Evolutionary conservation across 2,329 filamentous ascomycete species (phyloP).

Genomic region (Fusarium musae): DNA sequence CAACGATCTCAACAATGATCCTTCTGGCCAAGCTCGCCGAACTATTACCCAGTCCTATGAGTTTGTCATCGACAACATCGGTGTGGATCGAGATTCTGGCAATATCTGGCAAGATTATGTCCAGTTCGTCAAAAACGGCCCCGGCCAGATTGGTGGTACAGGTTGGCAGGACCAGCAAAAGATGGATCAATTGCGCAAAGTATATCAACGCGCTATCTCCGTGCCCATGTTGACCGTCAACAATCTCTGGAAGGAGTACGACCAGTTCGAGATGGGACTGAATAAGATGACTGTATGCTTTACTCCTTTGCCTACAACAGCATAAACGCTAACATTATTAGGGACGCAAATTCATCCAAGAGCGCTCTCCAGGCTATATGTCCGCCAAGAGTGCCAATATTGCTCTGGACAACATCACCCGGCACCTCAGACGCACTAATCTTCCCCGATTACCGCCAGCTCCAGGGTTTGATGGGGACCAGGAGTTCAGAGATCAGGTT

Average conservation of each 20-base stretch:
- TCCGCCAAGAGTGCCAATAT: slow-evolving; percentile 91
- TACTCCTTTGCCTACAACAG: slow-evolving; percentile 13
- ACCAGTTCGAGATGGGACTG: slow-evolving; percentile 91
- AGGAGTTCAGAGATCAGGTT: slow-evolving; percentile 85
- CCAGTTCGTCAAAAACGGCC: slow-evolving; percentile 88
- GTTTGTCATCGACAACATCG: slow-evolving; percentile 88
- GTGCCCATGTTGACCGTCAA: slow-evolving; percentile 88
- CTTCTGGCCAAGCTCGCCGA: slow-evolving; percentile 78
- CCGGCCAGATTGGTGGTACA: slow-evolving; percentile 84
- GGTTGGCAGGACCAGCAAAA: slow-evolving; percentile 98
- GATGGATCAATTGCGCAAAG: slow-evolving; percentile 92
- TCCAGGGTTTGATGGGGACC: slow-evolving; percentile 85
- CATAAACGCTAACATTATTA: slow-evolving; percentile 50
- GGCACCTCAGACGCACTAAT: slow-evolving; percentile 78
- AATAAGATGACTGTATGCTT: slow-evolving; percentile 86
- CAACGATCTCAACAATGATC: slow-evolving; percentile 84
- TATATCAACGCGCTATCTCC: slow-evolving; percentile 89
- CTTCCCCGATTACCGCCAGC: slow-evolving; percentile 85
- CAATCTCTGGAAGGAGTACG: slow-evolving; percentile 95
- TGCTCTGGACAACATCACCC: slow-evolving; percentile 88
- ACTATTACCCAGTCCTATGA: slow-evolving; percentile 90
- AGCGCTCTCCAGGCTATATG: slow-evolving; percentile 94
- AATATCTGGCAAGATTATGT: slow-evolving; percentile 95
- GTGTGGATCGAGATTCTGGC: slow-evolving; percentile 90
- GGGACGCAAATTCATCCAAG: slow-evolving; percentile 94